Evolutionary conservation across 768 basidiomycete species (phyloP), one percentile per base, ranked within the genome.

Genomic region (Psilocybe cubensis): DNA sequence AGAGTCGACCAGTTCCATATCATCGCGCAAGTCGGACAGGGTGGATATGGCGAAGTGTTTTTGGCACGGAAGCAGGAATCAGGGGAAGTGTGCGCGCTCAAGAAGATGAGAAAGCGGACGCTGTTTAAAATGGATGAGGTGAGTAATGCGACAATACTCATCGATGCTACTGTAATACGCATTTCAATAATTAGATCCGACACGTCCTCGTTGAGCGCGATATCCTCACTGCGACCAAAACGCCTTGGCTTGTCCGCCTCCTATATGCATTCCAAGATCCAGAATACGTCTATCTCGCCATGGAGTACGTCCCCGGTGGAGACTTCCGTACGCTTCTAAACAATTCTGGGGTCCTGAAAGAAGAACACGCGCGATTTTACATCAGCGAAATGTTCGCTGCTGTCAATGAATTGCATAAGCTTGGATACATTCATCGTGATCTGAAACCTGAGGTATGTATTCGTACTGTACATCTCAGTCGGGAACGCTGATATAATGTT

Each of bases 81-180:
- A 1, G 92, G 94, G 24, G 94, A 98, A 70, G 92, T 99, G 9
- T 98, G 96, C 62, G 97, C 97, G 6, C 76, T 98, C 53, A 98
- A 99, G 82, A 96, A 92, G 77, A 96, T 99, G 97, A 83, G 80
- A 65, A 99, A 99, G 73, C 83, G 89, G 21, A 98, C 95, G 0
- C 67, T 99, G 41, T 89, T 89, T 68, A 99, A 99, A 80, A 98
- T 98, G 97, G 96, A 98, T 63, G 97, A 99, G 83, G 94, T 92
- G 54, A 24, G 76, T 56, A 21, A n/a, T 6, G 28, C 17, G 12
- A 48, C 20, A 25, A 12, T 31, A 20, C 18, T 49, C 33, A n/a
- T 60, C 18, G 17, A 41, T n/a, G 21, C 41, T 35, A 12, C 27
- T 17, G 45, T 24, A 28, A 17, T 25, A 14, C 23, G 28, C 14